Evolutionary conservation across 768 basidiomycete species (phyloP).

Genomic region (Neoboletus brunneissimus): DNA sequence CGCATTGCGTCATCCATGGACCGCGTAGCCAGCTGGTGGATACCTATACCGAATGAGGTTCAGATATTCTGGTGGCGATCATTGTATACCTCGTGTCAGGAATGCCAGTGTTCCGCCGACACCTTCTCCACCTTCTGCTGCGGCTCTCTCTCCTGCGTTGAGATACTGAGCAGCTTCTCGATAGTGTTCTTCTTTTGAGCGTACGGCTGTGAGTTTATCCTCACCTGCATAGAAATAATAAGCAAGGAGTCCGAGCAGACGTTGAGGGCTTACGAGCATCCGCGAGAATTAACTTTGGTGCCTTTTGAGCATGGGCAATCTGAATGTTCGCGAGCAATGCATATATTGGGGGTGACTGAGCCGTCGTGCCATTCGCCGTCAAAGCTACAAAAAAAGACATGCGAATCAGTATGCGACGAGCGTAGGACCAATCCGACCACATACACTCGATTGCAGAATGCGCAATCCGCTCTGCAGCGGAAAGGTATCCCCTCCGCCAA

Average conservation of each 20-base stretch:
- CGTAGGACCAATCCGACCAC: conserved; percentile 20
- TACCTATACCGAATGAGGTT: conserved; percentile 45
- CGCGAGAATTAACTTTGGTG: conserved; percentile 74
- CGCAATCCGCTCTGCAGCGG: conserved; percentile 76
- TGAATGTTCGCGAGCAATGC: conserved; percentile 84
- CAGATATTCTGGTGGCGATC: not conserved
- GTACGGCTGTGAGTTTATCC: conserved; percentile 57
- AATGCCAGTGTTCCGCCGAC: conserved; percentile 56
- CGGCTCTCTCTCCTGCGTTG: conserved; percentile 56
- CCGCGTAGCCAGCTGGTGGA: conserved; percentile 76
- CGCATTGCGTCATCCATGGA: conserved; percentile 79
- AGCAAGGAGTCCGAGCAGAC: not conserved
- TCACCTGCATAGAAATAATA: conserved; percentile 44
- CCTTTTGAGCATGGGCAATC: conserved; percentile 73
- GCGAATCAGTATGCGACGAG: not conserved
- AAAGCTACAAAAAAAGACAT: conserved; percentile 40
- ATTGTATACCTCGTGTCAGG: conserved; percentile 60
- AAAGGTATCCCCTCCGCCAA: conserved; percentile 73
- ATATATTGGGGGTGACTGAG: conserved; percentile 68
- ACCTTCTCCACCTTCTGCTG: conserved; percentile 57
- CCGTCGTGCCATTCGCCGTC: conserved; percentile 44
- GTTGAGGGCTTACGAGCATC: conserved; percentile 60
- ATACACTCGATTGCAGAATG: conserved; percentile 62
- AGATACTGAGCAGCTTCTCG: conserved; percentile 66
- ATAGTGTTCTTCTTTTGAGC: conserved; percentile 66